phyloP scores from a whole-genome alignment of 2,329 filamentous ascomycete genomes.

The Neofusicoccum sp. region DNA sequence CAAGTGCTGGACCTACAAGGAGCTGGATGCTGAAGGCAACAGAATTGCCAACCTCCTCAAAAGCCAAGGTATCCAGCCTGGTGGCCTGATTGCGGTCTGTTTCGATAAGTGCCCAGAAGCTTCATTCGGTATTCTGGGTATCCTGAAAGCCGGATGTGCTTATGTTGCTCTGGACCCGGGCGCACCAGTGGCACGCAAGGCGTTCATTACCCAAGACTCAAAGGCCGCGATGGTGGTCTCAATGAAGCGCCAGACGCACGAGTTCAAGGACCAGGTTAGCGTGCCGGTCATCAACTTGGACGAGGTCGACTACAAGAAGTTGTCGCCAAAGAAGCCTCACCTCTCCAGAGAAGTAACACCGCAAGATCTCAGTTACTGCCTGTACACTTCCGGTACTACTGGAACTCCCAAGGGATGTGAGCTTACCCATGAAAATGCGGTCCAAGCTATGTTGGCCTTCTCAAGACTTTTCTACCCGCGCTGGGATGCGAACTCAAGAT shows the following conservation, averaged over 20 bases:
- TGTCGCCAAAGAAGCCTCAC: conserved; percentile 36
- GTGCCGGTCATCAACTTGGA: conserved; percentile 50
- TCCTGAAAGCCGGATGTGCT: conserved; percentile 77
- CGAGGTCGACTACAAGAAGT: conserved; percentile 32
- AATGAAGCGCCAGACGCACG: conserved; percentile 44
- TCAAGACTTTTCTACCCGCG: conserved; percentile 71
- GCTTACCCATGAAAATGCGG: conserved; percentile 82
- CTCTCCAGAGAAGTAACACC: conserved; percentile 33
- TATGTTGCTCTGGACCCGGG: conserved; percentile 78
- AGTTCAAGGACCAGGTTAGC: conserved; percentile 33
- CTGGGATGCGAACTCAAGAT: conserved; percentile 72
- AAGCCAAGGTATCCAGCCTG: conserved; percentile 48
- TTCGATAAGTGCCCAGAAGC: conserved; percentile 85
- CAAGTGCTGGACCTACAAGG: conserved; percentile 68
- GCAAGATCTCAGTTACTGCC: conserved; percentile 70
- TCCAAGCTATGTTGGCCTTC: conserved; percentile 88
- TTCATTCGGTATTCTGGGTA: conserved; percentile 76
- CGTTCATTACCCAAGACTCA: conserved; percentile 77
- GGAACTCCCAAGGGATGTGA: conserved; percentile 85
- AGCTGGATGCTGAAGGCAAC: conserved; percentile 71
- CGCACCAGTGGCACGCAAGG: conserved; percentile 69
- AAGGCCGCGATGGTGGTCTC: conserved; percentile 62
- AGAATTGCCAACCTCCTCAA: conserved; percentile 66
- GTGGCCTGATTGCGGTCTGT: conserved; percentile 69
- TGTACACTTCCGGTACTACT: conserved; percentile 86